A percentile compares a stretch with the other conserved stretches of the same genome.
These are phyloP conservation scores for Lecanosticta acicola DNA, from an alignment of 2,329 filamentous ascomycete genomes.

Conservation along the genomic window DNA sequence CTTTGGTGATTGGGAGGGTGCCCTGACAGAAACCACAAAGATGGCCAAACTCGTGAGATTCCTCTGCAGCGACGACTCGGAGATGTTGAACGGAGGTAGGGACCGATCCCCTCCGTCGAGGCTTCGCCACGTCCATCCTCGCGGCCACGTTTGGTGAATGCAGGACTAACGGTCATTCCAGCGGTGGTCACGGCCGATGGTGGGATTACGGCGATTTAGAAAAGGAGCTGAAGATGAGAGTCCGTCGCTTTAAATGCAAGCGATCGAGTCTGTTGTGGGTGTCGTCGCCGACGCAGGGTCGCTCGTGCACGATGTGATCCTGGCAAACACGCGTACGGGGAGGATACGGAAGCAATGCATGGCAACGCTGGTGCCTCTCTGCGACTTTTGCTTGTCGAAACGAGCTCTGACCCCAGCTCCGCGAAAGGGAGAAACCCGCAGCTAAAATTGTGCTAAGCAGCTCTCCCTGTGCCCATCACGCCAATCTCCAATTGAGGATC, in stretches of 20 bases:
- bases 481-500: not conserved
- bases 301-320: not conserved
- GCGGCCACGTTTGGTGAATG: not conserved
- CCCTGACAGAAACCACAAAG: constrained; percentile 24
- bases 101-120: not conserved
- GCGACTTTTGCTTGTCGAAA: not conserved
- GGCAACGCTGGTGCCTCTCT: not conserved
- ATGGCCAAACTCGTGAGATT: constrained; percentile 32
- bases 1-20: constrained; percentile 23
- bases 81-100: constrained; percentile 32
- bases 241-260: not conserved
- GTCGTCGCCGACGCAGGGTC: not conserved
- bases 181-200: constrained; percentile 22
- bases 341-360: not conserved
- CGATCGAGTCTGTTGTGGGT: not conserved
- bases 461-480: not conserved
- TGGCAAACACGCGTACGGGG: not conserved
- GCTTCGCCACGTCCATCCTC: not conserved
- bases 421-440: not conserved
- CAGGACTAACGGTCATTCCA: constrained; percentile 6
- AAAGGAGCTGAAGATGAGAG: not conserved
- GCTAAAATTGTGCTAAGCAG: not conserved
- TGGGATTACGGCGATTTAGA: constrained; percentile 20
- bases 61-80: constrained; percentile 30
- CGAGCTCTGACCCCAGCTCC: not conserved